phyloP scores from a whole-genome alignment of 2,329 filamentous ascomycete genomes.

The Talaromyces sp. region DNA sequence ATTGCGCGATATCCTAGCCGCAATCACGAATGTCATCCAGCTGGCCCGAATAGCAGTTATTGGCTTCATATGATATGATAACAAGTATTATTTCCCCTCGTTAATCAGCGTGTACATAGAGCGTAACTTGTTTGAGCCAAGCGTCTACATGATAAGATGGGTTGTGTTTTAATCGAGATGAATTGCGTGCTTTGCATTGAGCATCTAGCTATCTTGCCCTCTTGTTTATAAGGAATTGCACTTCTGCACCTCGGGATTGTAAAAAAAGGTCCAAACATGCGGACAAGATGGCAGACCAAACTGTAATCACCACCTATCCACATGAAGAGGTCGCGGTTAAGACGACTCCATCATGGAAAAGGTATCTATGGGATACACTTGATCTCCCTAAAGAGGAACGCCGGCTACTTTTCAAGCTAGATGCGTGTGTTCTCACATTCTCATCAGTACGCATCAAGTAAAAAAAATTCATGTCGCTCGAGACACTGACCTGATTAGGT shows the following conservation, averaged over 20 bases:
- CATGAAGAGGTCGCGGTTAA: neutral
- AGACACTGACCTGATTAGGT: neutral
- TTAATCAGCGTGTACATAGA: neutral
- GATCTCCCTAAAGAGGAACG: slow-evolving; percentile 22
- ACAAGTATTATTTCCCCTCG: neutral
- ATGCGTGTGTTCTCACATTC: slow-evolving; percentile 25
- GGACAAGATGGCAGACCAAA: neutral
- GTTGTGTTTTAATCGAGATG: neutral
- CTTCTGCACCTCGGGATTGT: neutral
- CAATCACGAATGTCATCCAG: neutral
- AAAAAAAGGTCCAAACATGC: neutral
- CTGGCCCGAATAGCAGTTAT: neutral
- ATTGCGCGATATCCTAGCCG: neutral
- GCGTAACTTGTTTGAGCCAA: neutral
- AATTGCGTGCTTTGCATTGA: neutral
- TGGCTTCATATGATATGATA: neutral
- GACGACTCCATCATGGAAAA: neutral
- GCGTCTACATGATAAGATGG: neutral
- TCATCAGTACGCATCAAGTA: slow-evolving; percentile 20
- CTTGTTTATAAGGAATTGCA: neutral
- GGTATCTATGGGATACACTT: slow-evolving; percentile 23
- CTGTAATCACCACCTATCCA: neutral
- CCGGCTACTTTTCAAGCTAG: slow-evolving; percentile 28
- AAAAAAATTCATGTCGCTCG: too few species aligned
- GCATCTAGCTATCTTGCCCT: neutral